Base-by-base conservation (phyloP, 768 basidiomycete species). In the Termitomyces sp. region DNA sequence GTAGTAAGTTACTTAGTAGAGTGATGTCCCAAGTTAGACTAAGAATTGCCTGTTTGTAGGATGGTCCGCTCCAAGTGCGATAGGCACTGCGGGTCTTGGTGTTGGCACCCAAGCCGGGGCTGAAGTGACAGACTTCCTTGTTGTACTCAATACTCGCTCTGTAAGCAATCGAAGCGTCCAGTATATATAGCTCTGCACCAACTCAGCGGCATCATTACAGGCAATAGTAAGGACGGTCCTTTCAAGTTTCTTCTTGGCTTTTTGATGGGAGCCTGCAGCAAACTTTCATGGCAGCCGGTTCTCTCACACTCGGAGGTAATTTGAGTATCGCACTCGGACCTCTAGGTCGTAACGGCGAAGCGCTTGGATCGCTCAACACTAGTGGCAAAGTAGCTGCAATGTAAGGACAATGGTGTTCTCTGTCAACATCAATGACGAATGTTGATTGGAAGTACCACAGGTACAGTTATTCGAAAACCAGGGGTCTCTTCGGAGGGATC, bases 11-110 rank as follows among this genome's bases (percentile, higher is more conserved):
- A 10, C n/a, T 41, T 10, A 10, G n/a, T 20, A 51, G 26, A 22
- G 31, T 26, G 12, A 5, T 37, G 22, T 33, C 29, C 57, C 42
- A 41, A 18, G n/a, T 4, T 56, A 24, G 46, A 51, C 29, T 54
- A 24, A 55, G 59, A 7, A 28, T 37, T 28, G 26, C 57, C 55
- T 24, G 55, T 42, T 56, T 36, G 28, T 56, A 94, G 90, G 83
- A 37, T 99, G 95, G 95, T 92, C 91, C 36, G 86, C 94, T 20
- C 97, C 97, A 3, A 90, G 88, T 68, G 97, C 96, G 3, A 96
- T 99, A 46, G 95, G 94, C 26, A 87, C 92, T 3, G 96, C 89
- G 15, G 96, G 96, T 0, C 68, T 95, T 5, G 96, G 96, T 0
- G 75, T 95, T 4, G 97, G 96, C 49, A 84, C 88, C 20, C 90